Evolutionary conservation across 208 protist genomes (phyloP).

Genomic region (Naegleria gruberi): DNA sequence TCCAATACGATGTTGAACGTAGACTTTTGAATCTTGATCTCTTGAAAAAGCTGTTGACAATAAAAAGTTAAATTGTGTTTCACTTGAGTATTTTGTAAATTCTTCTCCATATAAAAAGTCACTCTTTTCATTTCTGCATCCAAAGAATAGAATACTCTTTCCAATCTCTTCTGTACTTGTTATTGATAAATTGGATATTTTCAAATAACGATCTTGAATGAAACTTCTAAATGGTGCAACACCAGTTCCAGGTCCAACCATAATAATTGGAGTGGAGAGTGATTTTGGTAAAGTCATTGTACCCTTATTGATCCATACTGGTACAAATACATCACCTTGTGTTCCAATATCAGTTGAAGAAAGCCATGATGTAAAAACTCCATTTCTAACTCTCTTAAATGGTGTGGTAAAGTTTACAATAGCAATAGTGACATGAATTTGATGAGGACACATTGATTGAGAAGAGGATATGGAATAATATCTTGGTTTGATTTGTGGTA

Average conservation of each 20-base stretch:
- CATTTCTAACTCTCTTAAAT: background rate
- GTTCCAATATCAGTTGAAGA: background rate
- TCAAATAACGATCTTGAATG: background rate
- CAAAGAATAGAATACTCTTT: conserved; percentile 35
- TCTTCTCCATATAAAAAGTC: conserved; percentile 37
- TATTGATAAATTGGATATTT: background rate
- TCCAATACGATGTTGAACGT: conserved; percentile 30
- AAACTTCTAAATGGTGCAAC: conserved; percentile 10
- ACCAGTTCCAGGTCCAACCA: conserved; percentile 22
- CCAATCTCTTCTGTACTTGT: background rate
- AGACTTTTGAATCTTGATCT: conserved; percentile 32
- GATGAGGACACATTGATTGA: background rate
- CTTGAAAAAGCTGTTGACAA: conserved; percentile 31
- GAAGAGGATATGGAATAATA: conserved; percentile 21
- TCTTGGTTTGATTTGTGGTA: background rate
- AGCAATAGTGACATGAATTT: background rate
- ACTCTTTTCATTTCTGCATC: conserved; percentile 21
- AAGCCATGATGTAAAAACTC: background rate
- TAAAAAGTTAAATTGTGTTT: background rate
- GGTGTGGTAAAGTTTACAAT: conserved; percentile 20
- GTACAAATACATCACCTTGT: background rate
- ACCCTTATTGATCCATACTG: background rate
- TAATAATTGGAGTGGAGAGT: background rate
- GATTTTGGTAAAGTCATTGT: background rate
- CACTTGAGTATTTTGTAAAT: background rate